Percentiles rank a stretch among this genome's conserved stretches.
These are phyloP conservation scores for Macrolepiota albuminosa DNA, from an alignment of 768 basidiomycete species.

Conservation along the genomic window DNA sequence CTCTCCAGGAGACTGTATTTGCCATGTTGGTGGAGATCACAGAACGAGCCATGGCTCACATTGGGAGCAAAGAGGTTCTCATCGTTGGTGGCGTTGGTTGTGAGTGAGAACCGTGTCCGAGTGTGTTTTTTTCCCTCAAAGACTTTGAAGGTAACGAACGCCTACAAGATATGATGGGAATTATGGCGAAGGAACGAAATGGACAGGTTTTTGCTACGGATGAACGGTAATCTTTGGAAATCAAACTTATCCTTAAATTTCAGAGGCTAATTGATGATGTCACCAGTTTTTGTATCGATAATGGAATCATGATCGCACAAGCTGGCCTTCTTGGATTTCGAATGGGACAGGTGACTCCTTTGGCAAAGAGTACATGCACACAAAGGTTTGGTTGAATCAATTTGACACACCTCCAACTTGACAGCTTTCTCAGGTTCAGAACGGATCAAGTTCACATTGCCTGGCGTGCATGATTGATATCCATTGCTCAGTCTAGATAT, in stretches of 20 bases:
- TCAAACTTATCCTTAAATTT: not conserved
- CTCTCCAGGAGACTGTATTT: slow-evolving; percentile 93
- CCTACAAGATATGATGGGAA: slow-evolving; percentile 97
- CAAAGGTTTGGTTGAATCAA: slow-evolving; percentile 58
- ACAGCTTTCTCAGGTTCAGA: slow-evolving; percentile 59
- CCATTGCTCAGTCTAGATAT: slow-evolving; percentile 1
- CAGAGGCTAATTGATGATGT: not conserved
- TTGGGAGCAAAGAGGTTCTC: slow-evolving; percentile 91
- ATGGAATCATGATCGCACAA: slow-evolving; percentile 99
- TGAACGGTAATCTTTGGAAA: slow-evolving; percentile 59
- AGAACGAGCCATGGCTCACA: slow-evolving; percentile 98
- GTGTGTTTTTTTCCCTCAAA: not conserved
- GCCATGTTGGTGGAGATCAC: slow-evolving; percentile 99
- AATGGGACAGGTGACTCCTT: slow-evolving; percentile 80
- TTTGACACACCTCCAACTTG: not conserved
- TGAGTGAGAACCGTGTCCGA: slow-evolving; percentile 36
- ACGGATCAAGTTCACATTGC: slow-evolving; percentile 92
- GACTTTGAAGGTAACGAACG: slow-evolving; percentile 71
- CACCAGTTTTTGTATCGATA: slow-evolving; percentile 93
- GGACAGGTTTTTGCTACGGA: slow-evolving; percentile 94
- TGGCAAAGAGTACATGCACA: slow-evolving; percentile 83
- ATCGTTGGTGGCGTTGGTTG: slow-evolving; percentile 99
- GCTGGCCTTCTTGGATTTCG: slow-evolving; percentile 89
- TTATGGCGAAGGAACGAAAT: slow-evolving; percentile 89
- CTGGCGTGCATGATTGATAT: slow-evolving; percentile 61